Evolutionary conservation across 257 asterid species (phyloP).

Genomic region (Coffea canephora): DNA sequence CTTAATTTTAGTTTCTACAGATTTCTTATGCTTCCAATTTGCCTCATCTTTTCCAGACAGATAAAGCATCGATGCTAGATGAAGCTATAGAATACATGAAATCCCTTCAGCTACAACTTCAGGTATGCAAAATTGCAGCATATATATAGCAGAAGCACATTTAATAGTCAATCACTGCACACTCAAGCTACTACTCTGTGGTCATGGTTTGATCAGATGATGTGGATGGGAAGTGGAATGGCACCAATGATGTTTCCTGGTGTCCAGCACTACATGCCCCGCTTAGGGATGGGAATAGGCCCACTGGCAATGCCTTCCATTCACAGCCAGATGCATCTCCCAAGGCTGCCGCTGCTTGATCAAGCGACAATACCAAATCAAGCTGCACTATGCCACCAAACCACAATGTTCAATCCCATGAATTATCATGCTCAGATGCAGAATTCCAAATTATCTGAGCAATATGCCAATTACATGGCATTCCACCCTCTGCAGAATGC

Average conservation of each 20-base stretch:
- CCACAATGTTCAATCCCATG: conserved; percentile 26
- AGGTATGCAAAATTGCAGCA: conserved; percentile 41
- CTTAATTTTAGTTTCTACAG: background rate
- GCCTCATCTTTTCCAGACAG: conserved; percentile 42
- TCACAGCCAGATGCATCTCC: conserved; percentile 55
- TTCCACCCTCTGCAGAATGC: conserved; percentile 50
- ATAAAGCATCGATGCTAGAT: conserved; percentile 87
- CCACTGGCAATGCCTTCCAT: conserved; percentile 47
- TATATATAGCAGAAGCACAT: background rate
- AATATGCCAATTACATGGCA: conserved; percentile 60
- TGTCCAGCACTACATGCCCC: conserved; percentile 68
- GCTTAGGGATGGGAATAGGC: conserved; percentile 61
- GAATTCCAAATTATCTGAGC: conserved; percentile 45
- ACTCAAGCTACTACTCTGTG: background rate
- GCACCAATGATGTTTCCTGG: conserved; percentile 70
- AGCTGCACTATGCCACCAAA: conserved; percentile 35
- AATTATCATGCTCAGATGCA: conserved; percentile 52
- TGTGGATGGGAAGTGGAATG: conserved; percentile 94
- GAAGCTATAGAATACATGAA: conserved; percentile 92
- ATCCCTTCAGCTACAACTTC: conserved; percentile 77
- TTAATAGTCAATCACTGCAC: background rate
- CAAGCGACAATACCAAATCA: conserved; percentile 41
- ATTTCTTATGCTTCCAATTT: background rate
- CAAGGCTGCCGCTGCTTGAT: conserved; percentile 48
- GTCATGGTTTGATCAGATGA: conserved; percentile 36